phyloP scores from a whole-genome alignment of 768 basidiomycete species.

The Leccinum uliginosum region DNA sequence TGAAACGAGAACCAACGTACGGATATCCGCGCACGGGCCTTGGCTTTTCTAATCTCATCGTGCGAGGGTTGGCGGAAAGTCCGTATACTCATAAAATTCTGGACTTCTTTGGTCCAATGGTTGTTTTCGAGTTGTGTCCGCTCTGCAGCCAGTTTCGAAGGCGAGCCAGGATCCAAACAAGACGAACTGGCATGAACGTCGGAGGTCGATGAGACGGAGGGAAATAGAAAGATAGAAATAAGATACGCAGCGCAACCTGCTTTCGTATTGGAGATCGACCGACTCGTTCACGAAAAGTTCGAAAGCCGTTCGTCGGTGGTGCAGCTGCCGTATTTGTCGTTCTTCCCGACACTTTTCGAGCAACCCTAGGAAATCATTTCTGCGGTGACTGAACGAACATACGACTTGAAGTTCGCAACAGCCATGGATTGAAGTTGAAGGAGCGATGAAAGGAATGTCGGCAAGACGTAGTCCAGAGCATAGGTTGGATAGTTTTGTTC shows the following conservation, averaged over 20 bases:
- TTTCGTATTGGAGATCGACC: conserved; percentile 46
- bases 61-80: conserved; percentile 14
- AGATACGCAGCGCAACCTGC: conserved; percentile 50
- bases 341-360: conserved; percentile 11
- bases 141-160: conserved; percentile 49
- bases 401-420: conserved; percentile 14
- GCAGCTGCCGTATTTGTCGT: conserved; percentile 8
- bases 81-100: conserved; percentile 17
- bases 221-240: not conserved
- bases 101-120: conserved; percentile 46
- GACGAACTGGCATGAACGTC: conserved; percentile 42
- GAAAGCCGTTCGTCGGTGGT: conserved; percentile 33
- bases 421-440: conserved; percentile 7
- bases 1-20: conserved; percentile 7
- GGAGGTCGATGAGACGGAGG: not conserved
- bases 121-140: conserved; percentile 60
- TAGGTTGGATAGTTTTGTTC: too few relatives aligned
- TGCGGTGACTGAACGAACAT: conserved; percentile 19
- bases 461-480: conserved; percentile 21
- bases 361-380: conserved; percentile 21
- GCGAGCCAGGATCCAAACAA: conserved; percentile 44
- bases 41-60: conserved; percentile 20
- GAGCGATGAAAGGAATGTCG: conserved; percentile 15
- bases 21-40: conserved; percentile 6
- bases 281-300: conserved; percentile 43